Conservation (phyloP, 768 basidiomycete species). For the Mycena venus region DNA sequence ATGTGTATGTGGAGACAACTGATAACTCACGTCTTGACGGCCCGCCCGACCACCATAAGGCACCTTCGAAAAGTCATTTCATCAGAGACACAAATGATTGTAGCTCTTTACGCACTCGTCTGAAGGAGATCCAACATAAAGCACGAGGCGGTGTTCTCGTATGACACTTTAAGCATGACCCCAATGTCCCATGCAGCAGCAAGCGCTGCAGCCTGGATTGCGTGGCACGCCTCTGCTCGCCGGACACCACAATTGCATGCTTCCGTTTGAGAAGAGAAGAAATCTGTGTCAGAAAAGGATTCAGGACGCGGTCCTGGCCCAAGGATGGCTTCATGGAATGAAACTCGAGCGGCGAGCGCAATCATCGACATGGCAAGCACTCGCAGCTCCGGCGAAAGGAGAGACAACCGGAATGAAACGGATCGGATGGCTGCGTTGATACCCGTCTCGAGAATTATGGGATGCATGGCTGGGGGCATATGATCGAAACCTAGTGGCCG, state of each 20-base stretch:
- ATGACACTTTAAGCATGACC: background rate
- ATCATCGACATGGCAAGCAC: constrained; percentile 22
- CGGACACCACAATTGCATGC: too few species aligned
- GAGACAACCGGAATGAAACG: background rate
- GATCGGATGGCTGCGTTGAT: background rate
- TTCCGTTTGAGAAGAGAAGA: background rate
- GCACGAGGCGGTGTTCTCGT: too few species aligned
- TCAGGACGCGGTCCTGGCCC: background rate
- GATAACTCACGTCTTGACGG: too few species aligned
- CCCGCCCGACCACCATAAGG: too few species aligned
- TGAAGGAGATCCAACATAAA: too few species aligned
- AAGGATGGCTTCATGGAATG: constrained; percentile 8
- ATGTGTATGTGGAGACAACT: too few species aligned
- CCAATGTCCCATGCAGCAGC: too few species aligned
- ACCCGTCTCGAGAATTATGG: background rate
- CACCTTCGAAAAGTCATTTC: too few species aligned
- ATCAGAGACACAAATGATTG: too few species aligned
- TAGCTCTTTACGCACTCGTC: too few species aligned
- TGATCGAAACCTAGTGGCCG: background rate
- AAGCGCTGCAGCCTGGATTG: too few species aligned
- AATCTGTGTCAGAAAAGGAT: background rate
- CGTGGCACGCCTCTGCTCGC: too few species aligned
- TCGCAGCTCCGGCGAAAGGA: background rate
- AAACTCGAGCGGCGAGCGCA: background rate
- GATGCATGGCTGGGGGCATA: background rate